Evolutionary conservation across 2,329 filamentous ascomycete species (phyloP), one percentile per base, ranked within the genome.

Genomic region (Rosellinia necatrix): DNA sequence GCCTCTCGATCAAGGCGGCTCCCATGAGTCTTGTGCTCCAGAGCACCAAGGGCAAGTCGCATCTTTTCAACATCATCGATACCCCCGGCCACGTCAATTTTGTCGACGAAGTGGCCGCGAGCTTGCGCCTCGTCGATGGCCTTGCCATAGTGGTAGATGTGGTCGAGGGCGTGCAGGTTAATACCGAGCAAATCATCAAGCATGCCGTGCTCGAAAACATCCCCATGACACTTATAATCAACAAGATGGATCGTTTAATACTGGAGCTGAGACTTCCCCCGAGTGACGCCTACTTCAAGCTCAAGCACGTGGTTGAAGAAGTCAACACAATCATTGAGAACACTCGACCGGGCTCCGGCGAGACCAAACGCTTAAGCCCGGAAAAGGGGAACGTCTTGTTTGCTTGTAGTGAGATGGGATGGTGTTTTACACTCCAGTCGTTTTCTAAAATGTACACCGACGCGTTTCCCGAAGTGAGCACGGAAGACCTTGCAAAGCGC

Each of bases 331-430:
- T 94, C 64, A 97, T 99, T 67, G 91, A 96, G 70, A 92, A 90
- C 70, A 89, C 90, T 3, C 80, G 92, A 24, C 93, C 94, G 3
- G 88, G 91, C 2, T 84, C 85, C 65, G 92, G 92, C 24, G 90
- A 91, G 68, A 85, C 83, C 59, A 86, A 85, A 73, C 85, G 94
- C 62, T 75, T 99, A 60, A 97, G 93, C 64, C 94, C 94, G 0
- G 94, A 99, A 71, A 96, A 92, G 76, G 94, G 94, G 59, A 99
- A 99, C 70, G 94, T 99, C n/a, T 87, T 96, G 8, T 99, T 99
- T 70, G 90, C 93, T 0, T 96, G 91, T 72, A 91, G 90, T 46
- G 89, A 86, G 58, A 93, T 97, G 88, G 89, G 90, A 53, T 99
- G 94, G 94, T 96, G 91, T 72, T 97, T 99, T 72, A 97, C 92